A percentile compares a stretch with the other conserved stretches of the same genome.
Evolutionary conservation across 257 asterid species (phyloP).

Genomic region (Scutellaria baicalensis): DNA sequence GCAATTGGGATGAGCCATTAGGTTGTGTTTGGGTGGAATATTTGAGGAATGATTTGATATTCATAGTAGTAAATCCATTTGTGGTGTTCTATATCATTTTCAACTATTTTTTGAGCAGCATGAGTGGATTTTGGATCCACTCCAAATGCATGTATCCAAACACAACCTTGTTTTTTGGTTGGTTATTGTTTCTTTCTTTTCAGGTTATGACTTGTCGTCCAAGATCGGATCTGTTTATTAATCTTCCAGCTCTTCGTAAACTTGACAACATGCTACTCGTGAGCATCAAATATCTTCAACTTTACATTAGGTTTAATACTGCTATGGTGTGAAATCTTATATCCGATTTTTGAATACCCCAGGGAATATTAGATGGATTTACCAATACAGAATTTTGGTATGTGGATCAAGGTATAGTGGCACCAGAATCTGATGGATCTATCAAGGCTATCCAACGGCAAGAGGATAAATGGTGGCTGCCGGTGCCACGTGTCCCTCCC

Average conservation of each 20-base stretch:
- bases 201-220: constrained; percentile 88
- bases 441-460: constrained; percentile 58
- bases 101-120: no score
- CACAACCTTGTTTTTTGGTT: background rate
- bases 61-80: no score
- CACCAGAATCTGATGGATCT: constrained; percentile 65
- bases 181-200: background rate
- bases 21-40: no score
- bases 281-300: constrained; percentile 21
- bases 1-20: no score
- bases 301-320: background rate
- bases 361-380: constrained; percentile 86
- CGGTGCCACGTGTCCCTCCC: constrained; percentile 85
- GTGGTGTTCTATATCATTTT: no score
- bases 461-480: constrained; percentile 97
- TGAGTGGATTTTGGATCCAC: no score
- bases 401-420: constrained; percentile 70
- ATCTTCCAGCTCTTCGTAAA: constrained; percentile 93
- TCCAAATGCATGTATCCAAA: no score
- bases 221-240: constrained; percentile 58
- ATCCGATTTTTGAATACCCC: background rate
- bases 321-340: background rate
- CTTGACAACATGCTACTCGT: constrained; percentile 90
- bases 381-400: constrained; percentile 83
- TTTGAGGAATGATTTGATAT: no score